Evolutionary conservation across 768 basidiomycete species (phyloP), one percentile per base, ranked within the genome.

Genomic region (Suillus subaureus): DNA sequence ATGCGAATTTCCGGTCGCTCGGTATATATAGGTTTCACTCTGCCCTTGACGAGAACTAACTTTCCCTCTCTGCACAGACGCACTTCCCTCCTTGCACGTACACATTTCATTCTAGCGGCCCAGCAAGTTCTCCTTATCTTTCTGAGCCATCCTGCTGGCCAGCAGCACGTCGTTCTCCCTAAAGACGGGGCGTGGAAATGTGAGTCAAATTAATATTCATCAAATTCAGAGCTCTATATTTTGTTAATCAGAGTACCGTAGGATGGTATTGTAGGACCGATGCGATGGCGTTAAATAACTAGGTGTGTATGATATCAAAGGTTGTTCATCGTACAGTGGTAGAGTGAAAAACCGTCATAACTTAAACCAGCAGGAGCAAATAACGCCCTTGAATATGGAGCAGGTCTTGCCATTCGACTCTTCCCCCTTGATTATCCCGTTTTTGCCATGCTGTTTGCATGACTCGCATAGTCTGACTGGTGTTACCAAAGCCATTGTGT

Each of bases 371-470:
- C 31, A 78, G 69, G 56, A 77, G 72, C 6, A 70, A 68, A 52
- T 65, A 52, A 63, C 73, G 72, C 18, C 75, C 77, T 63, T 77
- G 75, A 23, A 77, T 63, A 54, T 78, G 75, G 67, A 77, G 66
- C 35, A 84, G 84, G 61, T 90, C 85, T 43, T 87, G 83, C 80
- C 91, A 82, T 75, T 90, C 88, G 61, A 87, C 82, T 21, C 81
- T 75, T 45, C 79, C 81, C 37, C 84, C 82, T 64, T 81, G 77
- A 52, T 81, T 81, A 70, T 90, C 88, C 49, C 89, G 83, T 66
- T 84, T 85, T 66, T 88, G 87, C 90, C 89, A 91, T 9, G 89
- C 81, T 1, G 84, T 81, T 72, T 91, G 88, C 86, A 92, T 87
- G 67, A 89, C 75, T 67, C 84, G 79, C 47, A 86, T 78, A 18